These are phyloP conservation scores for Talaromyces proteolyticus DNA, from an alignment of 495 filamentous ascomycete species.

Conservation along the genomic window DNA sequence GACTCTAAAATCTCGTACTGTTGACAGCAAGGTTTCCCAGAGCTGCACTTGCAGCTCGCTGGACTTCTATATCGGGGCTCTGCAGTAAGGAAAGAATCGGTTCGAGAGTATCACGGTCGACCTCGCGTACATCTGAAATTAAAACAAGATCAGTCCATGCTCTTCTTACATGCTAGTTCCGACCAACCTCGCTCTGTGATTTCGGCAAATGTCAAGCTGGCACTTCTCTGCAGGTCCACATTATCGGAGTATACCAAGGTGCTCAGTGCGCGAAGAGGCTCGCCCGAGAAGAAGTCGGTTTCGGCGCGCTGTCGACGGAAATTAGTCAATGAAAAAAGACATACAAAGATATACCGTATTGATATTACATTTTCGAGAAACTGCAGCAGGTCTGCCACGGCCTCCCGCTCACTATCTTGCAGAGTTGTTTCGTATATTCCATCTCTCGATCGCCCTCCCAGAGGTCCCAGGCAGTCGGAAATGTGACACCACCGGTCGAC, in stretches of 20 bases:
- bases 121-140: constrained; percentile 82
- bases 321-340: constrained; percentile 3
- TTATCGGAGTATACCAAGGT: constrained; percentile 98
- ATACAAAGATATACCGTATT: not conserved
- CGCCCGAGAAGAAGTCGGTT: constrained; percentile 91
- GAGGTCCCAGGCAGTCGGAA: constrained; percentile 35
- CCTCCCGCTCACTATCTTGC: constrained; percentile 94
- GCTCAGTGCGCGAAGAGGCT: constrained; percentile 89
- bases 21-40: constrained; percentile 96
- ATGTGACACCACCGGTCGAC: constrained; percentile 45
- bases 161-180: not conserved
- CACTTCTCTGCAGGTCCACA: constrained; percentile 95
- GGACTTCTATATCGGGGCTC: constrained; percentile 93
- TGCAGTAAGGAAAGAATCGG: constrained; percentile 94
- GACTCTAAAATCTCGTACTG: constrained; percentile 49
- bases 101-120: constrained; percentile 89
- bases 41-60: constrained; percentile 92
- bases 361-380: constrained; percentile 98
- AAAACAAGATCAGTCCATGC: constrained; percentile 3
- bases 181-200: constrained; percentile 93
- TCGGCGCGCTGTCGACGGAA: constrained; percentile 65
- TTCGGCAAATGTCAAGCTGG: constrained; percentile 96
- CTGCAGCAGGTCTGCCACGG: constrained; percentile 88
- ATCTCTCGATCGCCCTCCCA: constrained; percentile 78
- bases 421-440: constrained; percentile 92